These are phyloP conservation scores for Vitis rotundifolia DNA, from an alignment of 164 flowering plant genomes.

Conservation along the genomic window DNA sequence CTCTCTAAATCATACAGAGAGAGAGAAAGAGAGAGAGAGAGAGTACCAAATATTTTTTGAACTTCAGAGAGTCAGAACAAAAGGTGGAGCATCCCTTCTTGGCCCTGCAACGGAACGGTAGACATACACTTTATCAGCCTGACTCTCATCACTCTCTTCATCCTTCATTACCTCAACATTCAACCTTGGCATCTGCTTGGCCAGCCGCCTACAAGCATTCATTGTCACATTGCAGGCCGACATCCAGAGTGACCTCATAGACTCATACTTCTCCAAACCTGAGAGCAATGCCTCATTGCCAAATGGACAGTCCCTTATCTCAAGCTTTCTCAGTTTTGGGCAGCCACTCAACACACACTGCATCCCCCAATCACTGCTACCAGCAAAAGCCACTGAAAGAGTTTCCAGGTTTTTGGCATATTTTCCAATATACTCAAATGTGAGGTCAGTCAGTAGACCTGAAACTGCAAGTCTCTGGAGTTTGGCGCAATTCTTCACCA, in stretches of 20 bases:
- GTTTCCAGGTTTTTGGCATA: constrained; percentile 72
- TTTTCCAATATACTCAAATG: constrained; percentile 73
- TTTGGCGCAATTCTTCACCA: constrained; percentile 62
- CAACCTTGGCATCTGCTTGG: constrained; percentile 65
- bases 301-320: constrained; percentile 85
- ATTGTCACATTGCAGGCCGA: constrained; percentile 73
- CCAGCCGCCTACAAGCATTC: constrained; percentile 57
- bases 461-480: constrained; percentile 77
- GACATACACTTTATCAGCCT: constrained; percentile 69
- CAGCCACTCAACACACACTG: constrained; percentile 71
- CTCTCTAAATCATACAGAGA: neutral
- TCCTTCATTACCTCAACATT: constrained; percentile 87
- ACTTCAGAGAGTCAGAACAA: constrained; percentile 64
- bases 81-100: constrained; percentile 69
- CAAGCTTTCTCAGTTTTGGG: constrained; percentile 68
- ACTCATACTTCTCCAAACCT: constrained; percentile 61
- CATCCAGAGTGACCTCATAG: constrained; percentile 93
- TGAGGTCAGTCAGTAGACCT: constrained; percentile 67
- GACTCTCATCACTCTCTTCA: constrained; percentile 48
- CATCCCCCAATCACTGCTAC: constrained; percentile 68
- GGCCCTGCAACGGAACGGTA: constrained; percentile 85
- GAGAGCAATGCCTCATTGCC: constrained; percentile 73
- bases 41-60: constrained; percentile 15
- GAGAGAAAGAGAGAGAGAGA: constrained; percentile 22
- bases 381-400: constrained; percentile 88